phyloP scores from a whole-genome alignment of 1,284 basidiomycete species.

The Tilletiaria anomala region DNA sequence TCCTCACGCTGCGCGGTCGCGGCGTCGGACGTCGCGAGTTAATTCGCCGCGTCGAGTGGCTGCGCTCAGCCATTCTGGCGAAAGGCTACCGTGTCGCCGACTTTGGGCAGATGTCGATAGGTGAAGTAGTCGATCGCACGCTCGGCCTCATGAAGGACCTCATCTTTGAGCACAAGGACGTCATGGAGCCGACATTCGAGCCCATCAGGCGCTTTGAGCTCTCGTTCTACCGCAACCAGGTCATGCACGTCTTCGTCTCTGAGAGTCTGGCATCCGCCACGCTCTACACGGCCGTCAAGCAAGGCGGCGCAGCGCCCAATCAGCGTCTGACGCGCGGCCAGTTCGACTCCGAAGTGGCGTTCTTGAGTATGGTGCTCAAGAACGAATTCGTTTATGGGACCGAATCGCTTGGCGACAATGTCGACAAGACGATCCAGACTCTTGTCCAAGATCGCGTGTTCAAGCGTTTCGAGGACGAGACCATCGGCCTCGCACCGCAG shows the following conservation, averaged over 20 bases:
- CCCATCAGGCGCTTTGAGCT: constrained; percentile 37
- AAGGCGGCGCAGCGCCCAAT: constrained; percentile 32
- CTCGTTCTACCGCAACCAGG: constrained; percentile 6
- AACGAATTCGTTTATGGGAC: constrained; percentile 40
- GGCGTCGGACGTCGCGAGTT: constrained; percentile 39
- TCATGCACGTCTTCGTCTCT: constrained; percentile 34
- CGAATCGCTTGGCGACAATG: constrained; percentile 35
- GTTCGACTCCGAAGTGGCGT: constrained; percentile 25
- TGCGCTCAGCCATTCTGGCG: constrained; percentile 26
- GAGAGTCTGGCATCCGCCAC: constrained; percentile 25
- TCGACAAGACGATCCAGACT: constrained; percentile 20
- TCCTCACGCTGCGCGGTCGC: constrained; percentile 38
- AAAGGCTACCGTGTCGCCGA: constrained; percentile 40
- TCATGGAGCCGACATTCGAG: constrained; percentile 39
- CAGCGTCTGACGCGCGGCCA: constrained; percentile 32
- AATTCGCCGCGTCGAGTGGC: constrained; percentile 35
- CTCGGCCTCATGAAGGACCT: constrained; percentile 37
- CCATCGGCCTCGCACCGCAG: constrained; percentile 14
- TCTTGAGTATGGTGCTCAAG: constrained; percentile 36
- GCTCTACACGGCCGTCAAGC: constrained; percentile 40
- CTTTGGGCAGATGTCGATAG: constrained; percentile 29
- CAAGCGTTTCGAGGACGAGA: constrained; percentile 5
- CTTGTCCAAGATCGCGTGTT: constrained; percentile 15
- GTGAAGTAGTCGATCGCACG: constrained; percentile 36
- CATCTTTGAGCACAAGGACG: constrained; percentile 28